A percentile compares a stretch with the other conserved stretches of the same genome.
These are phyloP conservation scores for Hypomyces perniciosus DNA, from an alignment of 2,329 filamentous ascomycete genomes.

Conservation along the genomic window DNA sequence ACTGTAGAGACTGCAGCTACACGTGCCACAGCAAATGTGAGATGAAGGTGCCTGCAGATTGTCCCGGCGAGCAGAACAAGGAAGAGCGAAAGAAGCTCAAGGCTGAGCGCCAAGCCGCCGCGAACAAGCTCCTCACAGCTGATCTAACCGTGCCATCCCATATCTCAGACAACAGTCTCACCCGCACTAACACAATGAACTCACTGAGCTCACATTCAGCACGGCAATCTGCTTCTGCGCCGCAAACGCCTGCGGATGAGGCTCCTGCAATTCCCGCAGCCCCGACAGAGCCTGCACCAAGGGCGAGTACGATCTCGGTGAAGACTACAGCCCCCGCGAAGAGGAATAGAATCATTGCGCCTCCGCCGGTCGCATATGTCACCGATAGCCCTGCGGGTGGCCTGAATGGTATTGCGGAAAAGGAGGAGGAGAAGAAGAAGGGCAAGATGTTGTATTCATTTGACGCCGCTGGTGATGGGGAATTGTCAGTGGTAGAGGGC, in stretches of 20 bases:
- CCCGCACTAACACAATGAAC: slow-evolving; percentile 80
- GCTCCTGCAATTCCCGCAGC: slow-evolving; percentile 21
- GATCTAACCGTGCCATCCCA: slow-evolving; percentile 35
- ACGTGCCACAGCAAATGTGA: slow-evolving; percentile 98
- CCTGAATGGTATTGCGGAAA: slow-evolving; percentile 35
- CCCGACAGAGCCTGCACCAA: slow-evolving; percentile 19
- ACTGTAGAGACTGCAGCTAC: slow-evolving; percentile 93
- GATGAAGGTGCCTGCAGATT: slow-evolving; percentile 96
- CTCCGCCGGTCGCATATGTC: slow-evolving; percentile 77
- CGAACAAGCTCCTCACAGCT: slow-evolving; percentile 54
- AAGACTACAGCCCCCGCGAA: slow-evolving; percentile 24
- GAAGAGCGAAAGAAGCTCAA: slow-evolving; percentile 96
- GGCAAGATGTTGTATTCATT: slow-evolving; percentile 91
- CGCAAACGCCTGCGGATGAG: slow-evolving; percentile 45
- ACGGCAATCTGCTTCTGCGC: slow-evolving; percentile 56
- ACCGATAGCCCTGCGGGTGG: slow-evolving; percentile 55
- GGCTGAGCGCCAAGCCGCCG: slow-evolving; percentile 71
- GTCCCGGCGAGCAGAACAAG: slow-evolving; percentile 87
- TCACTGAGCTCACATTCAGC: slow-evolving; percentile 82
- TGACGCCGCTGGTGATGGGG: slow-evolving; percentile 72
- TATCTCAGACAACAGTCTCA: slow-evolving; percentile 59
- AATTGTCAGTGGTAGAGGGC: slow-evolving; percentile 74
- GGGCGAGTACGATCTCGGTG: slow-evolving; percentile 22
- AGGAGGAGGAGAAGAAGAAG: slow-evolving; percentile 48
- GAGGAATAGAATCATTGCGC: slow-evolving; percentile 75